Base-by-base conservation (phyloP, 176 grass and related monocot genomes). In the Bonia amplexicaulis region DNA sequence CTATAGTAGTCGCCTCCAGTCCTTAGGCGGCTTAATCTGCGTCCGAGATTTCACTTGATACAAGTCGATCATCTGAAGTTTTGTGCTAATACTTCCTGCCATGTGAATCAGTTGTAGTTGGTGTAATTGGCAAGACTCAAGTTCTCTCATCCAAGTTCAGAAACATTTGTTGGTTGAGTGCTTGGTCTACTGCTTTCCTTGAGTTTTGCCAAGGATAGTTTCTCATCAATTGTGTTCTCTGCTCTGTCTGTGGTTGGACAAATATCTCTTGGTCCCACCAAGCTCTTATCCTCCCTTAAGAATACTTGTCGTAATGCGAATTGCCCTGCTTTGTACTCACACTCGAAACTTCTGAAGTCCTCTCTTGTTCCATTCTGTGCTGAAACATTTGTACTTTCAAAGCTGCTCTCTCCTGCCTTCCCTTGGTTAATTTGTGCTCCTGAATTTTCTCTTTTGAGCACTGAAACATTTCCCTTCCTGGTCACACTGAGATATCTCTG, bases 41-140 rank as follows among this genome's bases (percentile, higher is more conserved):
- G 4, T 84, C 49, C 85, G 89, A 44, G 89, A 90, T 52, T 90
- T 90, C 85, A 90, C 89, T 87, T 90, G 80, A 87, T 90, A 90
- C 85, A 80, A 63, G 85, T 90, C 85, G 80, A 80, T 17, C n/a
- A 26, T 39, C 62, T 27, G 80, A 80, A 87, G 40, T 90, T 87
- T 87, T 84, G 89, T 90, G 89, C 75, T 6, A 87, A 75, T 90
- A 80, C 89, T 90, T 87, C 84, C 80, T 90, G 86, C 80, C 60
- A 90, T 90, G 80, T 90, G 89, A 90, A 82, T 67, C 84, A 83
- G 84, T 78, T 86, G 74, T 90, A 90, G 89, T 55, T 74, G 49
- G 80, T 59, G 52, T 82, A 33, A 74, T 90, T 80, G 89, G 89
- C 89, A 90, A 87, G 89, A 87, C 89, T 90, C 89, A 83, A 72